A percentile compares a stretch with the other conserved stretches of the same genome.
These are phyloP conservation scores for Tritrichomonas musculus DNA, from an alignment of 208 protist species.

Conservation along the genomic window DNA sequence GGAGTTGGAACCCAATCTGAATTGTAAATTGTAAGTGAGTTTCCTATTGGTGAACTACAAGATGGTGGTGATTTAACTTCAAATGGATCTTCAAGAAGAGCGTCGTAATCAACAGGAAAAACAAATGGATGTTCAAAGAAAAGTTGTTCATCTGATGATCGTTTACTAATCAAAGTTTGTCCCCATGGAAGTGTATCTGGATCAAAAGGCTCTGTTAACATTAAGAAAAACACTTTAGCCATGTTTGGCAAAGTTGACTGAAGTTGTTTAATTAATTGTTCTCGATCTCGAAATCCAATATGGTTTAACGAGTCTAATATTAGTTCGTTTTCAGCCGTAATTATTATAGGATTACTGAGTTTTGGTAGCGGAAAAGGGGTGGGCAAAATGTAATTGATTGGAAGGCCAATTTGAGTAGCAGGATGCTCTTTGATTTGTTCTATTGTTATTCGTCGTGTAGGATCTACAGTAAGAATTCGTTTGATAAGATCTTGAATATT, in stretches of 20 bases:
- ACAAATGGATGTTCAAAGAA: not conserved
- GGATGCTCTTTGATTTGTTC: slow-evolving; percentile 60
- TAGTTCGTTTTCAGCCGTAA: too few species aligned
- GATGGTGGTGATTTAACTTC: too few species aligned
- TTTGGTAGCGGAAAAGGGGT: not conserved
- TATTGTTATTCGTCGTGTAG: slow-evolving; percentile 65
- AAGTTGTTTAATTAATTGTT: not conserved
- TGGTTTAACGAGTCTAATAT: not conserved
- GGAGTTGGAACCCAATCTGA: not conserved
- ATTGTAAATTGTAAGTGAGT: not conserved
- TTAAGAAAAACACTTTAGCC: not conserved
- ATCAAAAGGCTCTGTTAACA: not conserved
- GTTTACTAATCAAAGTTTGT: not conserved
- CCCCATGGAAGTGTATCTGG: not conserved
- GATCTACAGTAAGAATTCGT: slow-evolving; percentile 70
- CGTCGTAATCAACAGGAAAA: too few species aligned
- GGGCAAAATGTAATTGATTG: not conserved
- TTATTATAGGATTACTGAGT: not conserved
- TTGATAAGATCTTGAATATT: slow-evolving; percentile 57
- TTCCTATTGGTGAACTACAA: not conserved
- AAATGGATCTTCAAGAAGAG: not conserved
- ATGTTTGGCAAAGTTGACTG: not conserved
- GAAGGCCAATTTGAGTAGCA: slow-evolving; percentile 50
- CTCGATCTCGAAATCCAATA: not conserved
- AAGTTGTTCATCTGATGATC: not conserved